Evolutionary conservation across 202 grass and related monocot species (phyloP), one percentile per base, ranked within the genome.

Genomic region (Setaria viridis): DNA sequence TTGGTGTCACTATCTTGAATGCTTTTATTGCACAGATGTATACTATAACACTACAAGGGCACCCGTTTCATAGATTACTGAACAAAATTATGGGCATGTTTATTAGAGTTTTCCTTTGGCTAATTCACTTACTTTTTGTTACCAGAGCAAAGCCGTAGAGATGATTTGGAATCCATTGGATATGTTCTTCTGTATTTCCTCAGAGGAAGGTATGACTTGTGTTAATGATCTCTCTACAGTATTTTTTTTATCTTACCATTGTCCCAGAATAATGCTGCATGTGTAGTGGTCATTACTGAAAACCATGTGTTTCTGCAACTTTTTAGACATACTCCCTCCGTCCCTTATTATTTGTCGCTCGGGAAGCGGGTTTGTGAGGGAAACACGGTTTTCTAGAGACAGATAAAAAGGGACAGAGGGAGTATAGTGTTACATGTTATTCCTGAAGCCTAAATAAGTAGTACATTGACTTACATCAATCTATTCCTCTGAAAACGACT

Each of bases 141-240:
- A 57, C 67, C 64, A 95, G 93, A 95, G 62, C 93, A 92, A 95
- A 92, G 93, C 67, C 90, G 93, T 37, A 89, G 93, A 71, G 93
- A 95, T 89, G 93, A 95, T 71, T 69, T 95, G 90, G 90, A 92
- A 49, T 95, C 90, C 45, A 85, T 95, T 85, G 93, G 93, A 81
- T 95, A 95, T 29, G 93, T 95, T 89, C 88, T 95, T 48, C 67
- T 95, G 43, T 95, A 95, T 86, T 92, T 95, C 59, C 90, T 95
- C 15, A 92, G 86, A 70, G 93, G 93, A 84, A 95, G 93, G 93
- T 95, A 92, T 6, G 39, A 67, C 67, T 86, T 71, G 34, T 72
- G 20, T 62, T 48, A 77, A 70, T 80, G 57, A 39, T 81, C 67
- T 73, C 4, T 43, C 14, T 49, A 21, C 14, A 43, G 7, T 79